A percentile compares a stretch with the other conserved stretches of the same genome.
phyloP scores from a whole-genome alignment of 2,329 filamentous ascomycete genomes.

The Aspergillus flavus region DNA sequence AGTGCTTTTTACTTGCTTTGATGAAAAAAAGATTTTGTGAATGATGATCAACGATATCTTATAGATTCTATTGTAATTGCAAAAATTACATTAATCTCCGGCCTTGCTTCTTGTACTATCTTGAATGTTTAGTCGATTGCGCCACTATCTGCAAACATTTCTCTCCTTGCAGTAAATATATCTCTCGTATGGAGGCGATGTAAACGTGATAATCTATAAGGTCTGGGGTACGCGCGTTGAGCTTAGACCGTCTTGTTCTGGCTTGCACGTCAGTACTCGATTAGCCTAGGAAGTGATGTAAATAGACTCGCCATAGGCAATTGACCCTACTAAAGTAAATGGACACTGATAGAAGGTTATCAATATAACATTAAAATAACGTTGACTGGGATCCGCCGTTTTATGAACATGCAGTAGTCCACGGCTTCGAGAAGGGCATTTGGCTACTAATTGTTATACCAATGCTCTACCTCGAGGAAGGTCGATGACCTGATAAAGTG shows the following conservation, averaged over 20 bases:
- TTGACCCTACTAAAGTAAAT: background rate
- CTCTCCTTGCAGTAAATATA: background rate
- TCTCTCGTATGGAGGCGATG: background rate
- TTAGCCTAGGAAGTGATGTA: no score
- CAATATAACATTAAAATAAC: no score
- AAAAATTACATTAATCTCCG: background rate
- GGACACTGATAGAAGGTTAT: background rate
- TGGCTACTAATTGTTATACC: background rate
- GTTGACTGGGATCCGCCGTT: no score
- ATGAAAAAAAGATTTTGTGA: constrained; percentile 16
- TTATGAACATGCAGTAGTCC: background rate
- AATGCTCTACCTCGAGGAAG: background rate
- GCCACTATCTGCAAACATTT: background rate
- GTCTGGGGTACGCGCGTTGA: no score
- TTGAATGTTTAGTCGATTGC: background rate
- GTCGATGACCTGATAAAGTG: background rate
- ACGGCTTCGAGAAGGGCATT: background rate
- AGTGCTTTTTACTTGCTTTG: constrained; percentile 14
- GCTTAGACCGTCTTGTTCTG: background rate
- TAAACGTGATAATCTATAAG: no score
- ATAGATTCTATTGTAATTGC: constrained; percentile 21
- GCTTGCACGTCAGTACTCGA: background rate
- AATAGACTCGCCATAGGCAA: background rate
- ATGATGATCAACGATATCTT: constrained; percentile 20
- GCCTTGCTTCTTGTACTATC: background rate